Evolutionary conservation across 768 basidiomycete species (phyloP).

Genomic region (Amanita phalloides): DNA sequence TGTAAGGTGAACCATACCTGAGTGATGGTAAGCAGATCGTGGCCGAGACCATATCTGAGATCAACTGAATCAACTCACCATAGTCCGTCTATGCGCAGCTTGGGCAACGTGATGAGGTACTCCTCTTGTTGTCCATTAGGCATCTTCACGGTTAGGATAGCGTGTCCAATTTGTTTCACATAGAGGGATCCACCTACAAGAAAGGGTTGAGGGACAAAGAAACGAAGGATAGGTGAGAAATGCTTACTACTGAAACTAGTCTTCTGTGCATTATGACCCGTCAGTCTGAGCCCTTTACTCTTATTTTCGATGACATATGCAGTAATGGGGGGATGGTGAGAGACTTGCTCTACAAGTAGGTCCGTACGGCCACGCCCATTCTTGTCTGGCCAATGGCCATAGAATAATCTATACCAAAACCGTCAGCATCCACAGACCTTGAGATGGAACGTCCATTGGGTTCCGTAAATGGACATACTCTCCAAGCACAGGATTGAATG

Average conservation of each 20-base stretch:
- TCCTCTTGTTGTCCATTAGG: conserved; percentile 36
- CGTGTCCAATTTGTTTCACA: conserved; percentile 96
- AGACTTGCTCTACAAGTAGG: conserved; percentile 90
- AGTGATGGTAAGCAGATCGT: not conserved
- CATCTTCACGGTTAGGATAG: conserved; percentile 60
- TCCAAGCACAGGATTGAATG: conserved; percentile 91
- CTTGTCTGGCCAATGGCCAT: conserved; percentile 76
- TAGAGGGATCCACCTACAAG: conserved; percentile 52
- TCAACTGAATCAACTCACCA: conserved; percentile 34
- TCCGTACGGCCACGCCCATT: conserved; percentile 69
- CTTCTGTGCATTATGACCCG: conserved; percentile 92
- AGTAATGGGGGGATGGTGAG: conserved; percentile 88
- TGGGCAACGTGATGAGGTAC: conserved; percentile 88
- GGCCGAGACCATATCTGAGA: not conserved
- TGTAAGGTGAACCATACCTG: conserved; percentile 74
- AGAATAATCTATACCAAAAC: conserved; percentile 54
- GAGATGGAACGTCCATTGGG: not conserved
- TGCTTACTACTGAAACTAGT: conserved; percentile 73
- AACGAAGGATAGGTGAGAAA: not conserved
- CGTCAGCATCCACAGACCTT: not conserved
- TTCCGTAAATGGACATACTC: conserved; percentile 42
- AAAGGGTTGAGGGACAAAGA: not conserved
- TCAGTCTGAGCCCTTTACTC: conserved; percentile 60
- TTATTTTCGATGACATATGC: conserved; percentile 83
- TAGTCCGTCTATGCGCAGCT: conserved; percentile 86